phyloP scores from a whole-genome alignment of 2,329 filamentous ascomycete species.

The Leptographium lundbergii region DNA sequence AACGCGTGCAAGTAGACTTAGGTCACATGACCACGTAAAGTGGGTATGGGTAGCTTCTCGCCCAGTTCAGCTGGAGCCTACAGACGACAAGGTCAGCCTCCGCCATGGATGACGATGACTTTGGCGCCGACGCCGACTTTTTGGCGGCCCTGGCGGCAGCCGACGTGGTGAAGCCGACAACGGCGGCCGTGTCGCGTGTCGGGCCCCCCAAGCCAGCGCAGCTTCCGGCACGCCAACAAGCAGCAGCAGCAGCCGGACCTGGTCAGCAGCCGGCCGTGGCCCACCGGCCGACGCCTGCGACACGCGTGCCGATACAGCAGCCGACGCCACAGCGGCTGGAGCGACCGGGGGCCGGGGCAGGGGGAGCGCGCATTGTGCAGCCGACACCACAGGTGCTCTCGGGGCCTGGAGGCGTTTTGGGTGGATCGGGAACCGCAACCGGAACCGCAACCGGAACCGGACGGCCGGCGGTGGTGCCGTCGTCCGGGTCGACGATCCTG shows the following conservation, averaged over 20 bases:
- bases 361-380: slow-evolving; percentile 55
- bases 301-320: slow-evolving; percentile 27
- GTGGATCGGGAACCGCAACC: neutral
- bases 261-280: slow-evolving; percentile 12
- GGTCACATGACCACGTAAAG: neutral
- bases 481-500: slow-evolving; percentile 63
- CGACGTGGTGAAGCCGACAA: slow-evolving; percentile 16
- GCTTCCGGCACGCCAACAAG: no score
- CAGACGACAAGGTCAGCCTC: neutral
- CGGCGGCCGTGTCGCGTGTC: neutral
- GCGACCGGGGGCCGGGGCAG: slow-evolving; percentile 12
- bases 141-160: slow-evolving; percentile 42
- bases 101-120: slow-evolving; percentile 34
- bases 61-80: neutral
- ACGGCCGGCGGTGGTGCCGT: slow-evolving; percentile 17
- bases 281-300: slow-evolving; percentile 28
- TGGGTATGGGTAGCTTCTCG: neutral
- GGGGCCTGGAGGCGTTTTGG: no score
- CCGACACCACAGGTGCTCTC: slow-evolving; percentile 80
- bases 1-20: no score
- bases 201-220: slow-evolving; percentile 6
- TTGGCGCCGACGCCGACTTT: slow-evolving; percentile 43
- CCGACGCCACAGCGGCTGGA: slow-evolving; percentile 45
- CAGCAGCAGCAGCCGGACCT: no score
- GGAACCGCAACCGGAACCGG: neutral